Conservation (phyloP, 2,329 filamentous ascomycete genomes). For the Xylariaceae sp. region DNA sequence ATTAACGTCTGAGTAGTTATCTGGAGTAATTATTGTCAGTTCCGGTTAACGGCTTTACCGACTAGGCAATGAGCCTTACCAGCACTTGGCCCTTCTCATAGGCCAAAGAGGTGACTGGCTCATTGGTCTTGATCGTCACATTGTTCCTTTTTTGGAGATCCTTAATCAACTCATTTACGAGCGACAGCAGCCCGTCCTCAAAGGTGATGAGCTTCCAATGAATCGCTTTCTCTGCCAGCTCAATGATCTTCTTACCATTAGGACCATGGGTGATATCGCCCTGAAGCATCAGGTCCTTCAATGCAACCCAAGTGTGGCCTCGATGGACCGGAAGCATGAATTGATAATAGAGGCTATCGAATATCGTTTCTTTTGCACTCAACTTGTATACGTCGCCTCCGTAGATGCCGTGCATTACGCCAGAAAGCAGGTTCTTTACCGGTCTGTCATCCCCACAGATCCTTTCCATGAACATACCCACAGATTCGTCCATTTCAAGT, state of each 20-base stretch:
- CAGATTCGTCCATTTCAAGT: constrained; percentile 64
- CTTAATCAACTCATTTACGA: constrained; percentile 57
- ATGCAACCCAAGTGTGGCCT: constrained; percentile 7
- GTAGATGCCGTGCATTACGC: constrained; percentile 83
- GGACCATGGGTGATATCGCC: constrained; percentile 29
- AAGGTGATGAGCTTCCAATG: constrained; percentile 50
- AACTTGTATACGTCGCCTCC: constrained; percentile 84
- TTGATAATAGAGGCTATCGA: constrained; percentile 54
- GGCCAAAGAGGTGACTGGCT: constrained; percentile 52
- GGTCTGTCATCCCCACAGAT: constrained; percentile 55
- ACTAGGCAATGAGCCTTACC: constrained; percentile 39
- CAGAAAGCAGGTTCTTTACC: constrained; percentile 75
- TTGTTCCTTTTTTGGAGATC: constrained; percentile 57
- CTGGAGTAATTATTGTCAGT: constrained; percentile 16
- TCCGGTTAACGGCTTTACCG: not conserved
- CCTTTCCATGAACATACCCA: constrained; percentile 67
- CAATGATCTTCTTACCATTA: constrained; percentile 22
- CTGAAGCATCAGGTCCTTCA: constrained; percentile 26
- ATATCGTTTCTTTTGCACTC: constrained; percentile 68
- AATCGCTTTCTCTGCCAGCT: constrained; percentile 35
- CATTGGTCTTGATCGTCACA: constrained; percentile 58
- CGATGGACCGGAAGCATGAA: not conserved
- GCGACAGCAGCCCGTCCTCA: constrained; percentile 62
- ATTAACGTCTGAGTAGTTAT: constrained; percentile 37
- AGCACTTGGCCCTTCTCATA: constrained; percentile 42